Evolutionary conservation across 805 yeast genomes (phyloP), one percentile per base, ranked within the genome.

Genomic region (Spencermartinsiella europaea): DNA sequence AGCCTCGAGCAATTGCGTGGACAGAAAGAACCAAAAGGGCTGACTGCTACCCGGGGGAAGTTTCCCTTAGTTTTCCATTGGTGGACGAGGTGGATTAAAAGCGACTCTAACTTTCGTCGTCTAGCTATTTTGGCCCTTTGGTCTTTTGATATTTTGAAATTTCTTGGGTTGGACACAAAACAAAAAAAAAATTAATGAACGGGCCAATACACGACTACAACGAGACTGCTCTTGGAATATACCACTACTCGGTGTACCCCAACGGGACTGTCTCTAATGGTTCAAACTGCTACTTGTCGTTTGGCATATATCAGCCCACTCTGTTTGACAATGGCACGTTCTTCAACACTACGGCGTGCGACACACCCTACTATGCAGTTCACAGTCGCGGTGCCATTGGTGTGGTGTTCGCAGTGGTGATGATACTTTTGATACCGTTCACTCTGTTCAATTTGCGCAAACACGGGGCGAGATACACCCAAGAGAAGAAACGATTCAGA

Each of bases 221-320:
- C 48, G 46, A 47, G 34, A 44, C 51, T 16, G 46, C 50, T 19
- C 56, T 60, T 35, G 45, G 44, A 20, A 28, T 35, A 4, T 59
- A 33, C 48, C 38, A 46, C 34, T 57, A 57, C 43, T 42, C 48
- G 16, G 42, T 60, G 21, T 61, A 57, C 43, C 21, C 48, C 20
- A 60, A 60, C 45, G 64, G 64, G 10, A 60, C 64, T 1, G 34
- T 60, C 2, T 60, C 64, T 3, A 60, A 60, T 44, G 55, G 50
- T 17, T 35, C 64, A 14, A 37, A 54, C 38, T 60, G 64, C 47
- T 60, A 45, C 40, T 51, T 60, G 38, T 41, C 55, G 8, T 60
- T 60, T 44, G 60, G 60, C 14, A 34, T 34, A 34, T 56, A 44
- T 42, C 34, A 46, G 2, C 63, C 64, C 3, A 27, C 21, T 10